Evolutionary conservation across 306 rosid genomes (phyloP).

Genomic region (Cicer chorassanicum): DNA sequence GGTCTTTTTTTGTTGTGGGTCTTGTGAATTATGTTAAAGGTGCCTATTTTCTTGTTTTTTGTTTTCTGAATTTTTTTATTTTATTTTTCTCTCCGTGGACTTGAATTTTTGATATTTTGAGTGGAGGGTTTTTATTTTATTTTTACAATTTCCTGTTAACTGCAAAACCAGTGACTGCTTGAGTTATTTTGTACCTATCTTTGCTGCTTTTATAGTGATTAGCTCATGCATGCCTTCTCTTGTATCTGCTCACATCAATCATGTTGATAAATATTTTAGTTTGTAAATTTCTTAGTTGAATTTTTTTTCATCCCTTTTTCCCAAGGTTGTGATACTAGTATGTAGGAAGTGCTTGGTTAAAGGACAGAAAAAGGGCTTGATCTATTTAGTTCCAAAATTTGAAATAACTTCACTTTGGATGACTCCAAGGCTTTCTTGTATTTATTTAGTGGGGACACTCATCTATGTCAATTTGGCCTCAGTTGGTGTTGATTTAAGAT

Average conservation of each 20-base stretch:
- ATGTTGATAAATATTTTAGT: background rate
- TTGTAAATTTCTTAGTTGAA: background rate
- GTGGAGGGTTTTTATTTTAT: background rate
- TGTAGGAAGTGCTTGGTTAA: slow-evolving; percentile 8
- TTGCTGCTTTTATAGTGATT: background rate
- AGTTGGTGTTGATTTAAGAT: slow-evolving; percentile 19
- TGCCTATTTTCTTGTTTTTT: no score
- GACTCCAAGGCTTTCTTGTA: background rate
- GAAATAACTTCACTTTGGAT: background rate
- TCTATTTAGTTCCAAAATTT: background rate
- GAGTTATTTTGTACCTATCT: background rate
- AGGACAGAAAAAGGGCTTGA: background rate
- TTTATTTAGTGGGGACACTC: background rate
- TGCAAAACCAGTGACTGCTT: slow-evolving; percentile 1
- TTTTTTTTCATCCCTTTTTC: background rate
- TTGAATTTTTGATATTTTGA: background rate
- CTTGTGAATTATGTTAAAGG: background rate
- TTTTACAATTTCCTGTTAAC: background rate
- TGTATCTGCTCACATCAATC: background rate
- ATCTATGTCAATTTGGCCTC: background rate
- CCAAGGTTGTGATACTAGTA: background rate
- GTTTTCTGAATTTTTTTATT: background rate
- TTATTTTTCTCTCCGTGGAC: background rate
- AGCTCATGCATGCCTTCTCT: background rate
- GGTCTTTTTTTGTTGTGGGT: background rate